Evolutionary conservation across 1,139 yeast species (phyloP).

Genomic region (Geotrichum restrictum): DNA sequence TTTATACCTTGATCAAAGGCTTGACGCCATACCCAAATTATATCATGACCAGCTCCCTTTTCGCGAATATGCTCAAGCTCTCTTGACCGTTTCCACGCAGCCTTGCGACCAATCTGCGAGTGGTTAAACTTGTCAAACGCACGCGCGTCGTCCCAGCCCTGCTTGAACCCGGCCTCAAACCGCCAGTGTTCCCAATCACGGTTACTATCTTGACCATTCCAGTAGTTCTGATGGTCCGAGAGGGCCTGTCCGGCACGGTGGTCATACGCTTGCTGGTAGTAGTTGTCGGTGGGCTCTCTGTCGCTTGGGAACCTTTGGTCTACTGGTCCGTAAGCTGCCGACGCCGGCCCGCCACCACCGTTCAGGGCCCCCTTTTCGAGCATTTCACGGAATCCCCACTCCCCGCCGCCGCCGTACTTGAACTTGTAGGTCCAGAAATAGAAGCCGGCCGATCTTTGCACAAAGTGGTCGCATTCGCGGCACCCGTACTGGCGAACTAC

Average conservation of each 20-base stretch:
- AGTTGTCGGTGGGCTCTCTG: slow-evolving; percentile 16
- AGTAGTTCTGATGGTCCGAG: slow-evolving; percentile 56
- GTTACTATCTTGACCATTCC: slow-evolving; percentile 58
- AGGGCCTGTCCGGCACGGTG: slow-evolving; percentile 43
- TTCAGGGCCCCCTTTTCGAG: slow-evolving; percentile 56
- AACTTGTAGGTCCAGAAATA: slow-evolving; percentile 92
- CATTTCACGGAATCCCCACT: slow-evolving; percentile 90
- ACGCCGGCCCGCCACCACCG: too few species aligned
- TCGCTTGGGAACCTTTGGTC: slow-evolving; percentile 14
- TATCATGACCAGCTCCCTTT: slow-evolving; percentile 51
- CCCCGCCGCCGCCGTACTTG: slow-evolving; percentile 87
- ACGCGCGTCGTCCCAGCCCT: slow-evolving; percentile 69
- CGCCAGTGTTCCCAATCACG: slow-evolving; percentile 77
- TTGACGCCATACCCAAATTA: slow-evolving; percentile 61
- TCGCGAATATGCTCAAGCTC: slow-evolving; percentile 53
- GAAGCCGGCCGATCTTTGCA: slow-evolving; percentile 57
- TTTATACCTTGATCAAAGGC: slow-evolving; percentile 66
- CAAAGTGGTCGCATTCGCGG: slow-evolving; percentile 46
- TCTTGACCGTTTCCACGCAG: slow-evolving; percentile 61
- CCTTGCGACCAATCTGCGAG: slow-evolving; percentile 67
- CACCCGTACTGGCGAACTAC: slow-evolving; percentile 45
- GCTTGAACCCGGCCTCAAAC: slow-evolving; percentile 67
- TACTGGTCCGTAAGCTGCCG: slow-evolving; percentile 12
- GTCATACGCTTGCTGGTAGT: slow-evolving; percentile 41
- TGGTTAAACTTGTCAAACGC: slow-evolving; percentile 66